Evolutionary conservation across 1,139 yeast genomes (phyloP).

Genomic region (Keqinozyma sinolaborantium): DNA sequence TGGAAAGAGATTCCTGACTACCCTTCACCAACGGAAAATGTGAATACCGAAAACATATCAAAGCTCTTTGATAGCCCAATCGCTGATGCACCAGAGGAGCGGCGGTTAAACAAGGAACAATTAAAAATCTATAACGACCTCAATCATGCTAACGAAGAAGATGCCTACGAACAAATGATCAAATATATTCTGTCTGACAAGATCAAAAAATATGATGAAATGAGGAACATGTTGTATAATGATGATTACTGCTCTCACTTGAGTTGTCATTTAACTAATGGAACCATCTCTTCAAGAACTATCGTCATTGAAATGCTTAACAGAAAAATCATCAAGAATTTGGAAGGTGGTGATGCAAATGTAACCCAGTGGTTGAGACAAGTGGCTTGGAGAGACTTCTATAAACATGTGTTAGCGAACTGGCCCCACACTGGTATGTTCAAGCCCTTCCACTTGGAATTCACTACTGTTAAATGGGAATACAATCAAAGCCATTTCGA

Average conservation of each 20-base stretch:
- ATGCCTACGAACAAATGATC: slow-evolving; percentile 26
- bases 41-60: slow-evolving; percentile 65
- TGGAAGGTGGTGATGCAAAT: slow-evolving; percentile 27
- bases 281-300: slow-evolving; percentile 41
- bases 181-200: slow-evolving; percentile 23
- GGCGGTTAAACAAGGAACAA: slow-evolving; percentile 6
- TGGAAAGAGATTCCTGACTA: slow-evolving; percentile 4
- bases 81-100: slow-evolving; percentile 9
- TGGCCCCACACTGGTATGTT: slow-evolving; percentile 53
- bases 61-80: slow-evolving; percentile 1
- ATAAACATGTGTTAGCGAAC: slow-evolving; percentile 42
- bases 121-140: slow-evolving; percentile 9
- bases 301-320: slow-evolving; percentile 25
- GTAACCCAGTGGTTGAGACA: slow-evolving; percentile 46
- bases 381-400: slow-evolving; percentile 58
- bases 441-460: slow-evolving; percentile 44
- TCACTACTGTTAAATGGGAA: slow-evolving; percentile 38
- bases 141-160: slow-evolving; percentile 35
- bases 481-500: slow-evolving; percentile 32
- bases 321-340: slow-evolving; percentile 16
- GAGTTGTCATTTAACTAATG: slow-evolving; percentile 45
- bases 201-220: slow-evolving; percentile 25
- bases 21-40: slow-evolving; percentile 8
- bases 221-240: slow-evolving; percentile 21
- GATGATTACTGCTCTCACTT: slow-evolving; percentile 35